Conservation (phyloP, 768 basidiomycete genomes). For the Tricholoma matsutake region DNA sequence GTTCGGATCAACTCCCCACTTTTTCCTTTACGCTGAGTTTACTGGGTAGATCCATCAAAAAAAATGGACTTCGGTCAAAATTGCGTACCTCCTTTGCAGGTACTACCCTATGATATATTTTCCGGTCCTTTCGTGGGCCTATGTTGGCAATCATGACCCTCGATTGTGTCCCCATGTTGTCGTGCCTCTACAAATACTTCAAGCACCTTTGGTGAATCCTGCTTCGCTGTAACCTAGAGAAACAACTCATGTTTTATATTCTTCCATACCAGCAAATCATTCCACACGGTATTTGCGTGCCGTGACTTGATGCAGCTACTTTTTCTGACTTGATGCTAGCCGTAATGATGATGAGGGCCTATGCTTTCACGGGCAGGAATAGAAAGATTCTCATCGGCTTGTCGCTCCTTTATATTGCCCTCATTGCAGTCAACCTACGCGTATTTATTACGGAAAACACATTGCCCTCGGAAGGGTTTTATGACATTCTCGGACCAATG, state of each 20-base stretch:
- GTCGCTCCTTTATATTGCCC: conserved; percentile 25
- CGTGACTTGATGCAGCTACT: background rate
- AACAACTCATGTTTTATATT: background rate
- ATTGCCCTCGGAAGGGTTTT: conserved; percentile 21
- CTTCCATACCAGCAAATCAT: conserved; percentile 33
- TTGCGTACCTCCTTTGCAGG: conserved; percentile 38
- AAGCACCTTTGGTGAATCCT: conserved; percentile 32
- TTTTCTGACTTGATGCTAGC: conserved; percentile 16
- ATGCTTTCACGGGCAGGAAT: conserved; percentile 39
- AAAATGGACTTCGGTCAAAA: conserved; percentile 37
- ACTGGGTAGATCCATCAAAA: conserved; percentile 30
- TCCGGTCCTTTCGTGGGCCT: conserved; percentile 36
- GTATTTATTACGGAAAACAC: conserved; percentile 31
- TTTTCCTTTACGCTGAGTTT: background rate
- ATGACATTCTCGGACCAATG: conserved; percentile 22
- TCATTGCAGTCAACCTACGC: conserved; percentile 34
- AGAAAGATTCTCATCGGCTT: conserved; percentile 27
- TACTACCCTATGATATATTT: conserved; percentile 39
- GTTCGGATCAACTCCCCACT: background rate
- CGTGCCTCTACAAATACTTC: conserved; percentile 27
- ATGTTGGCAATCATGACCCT: conserved; percentile 31
- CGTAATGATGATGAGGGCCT: conserved; percentile 43
- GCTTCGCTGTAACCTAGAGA: background rate
- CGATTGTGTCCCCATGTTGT: conserved; percentile 28
- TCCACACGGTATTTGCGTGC: conserved; percentile 30